phyloP scores from a whole-genome alignment of 2,329 filamentous ascomycete species.

The Fusarium sterilihyphosum region DNA sequence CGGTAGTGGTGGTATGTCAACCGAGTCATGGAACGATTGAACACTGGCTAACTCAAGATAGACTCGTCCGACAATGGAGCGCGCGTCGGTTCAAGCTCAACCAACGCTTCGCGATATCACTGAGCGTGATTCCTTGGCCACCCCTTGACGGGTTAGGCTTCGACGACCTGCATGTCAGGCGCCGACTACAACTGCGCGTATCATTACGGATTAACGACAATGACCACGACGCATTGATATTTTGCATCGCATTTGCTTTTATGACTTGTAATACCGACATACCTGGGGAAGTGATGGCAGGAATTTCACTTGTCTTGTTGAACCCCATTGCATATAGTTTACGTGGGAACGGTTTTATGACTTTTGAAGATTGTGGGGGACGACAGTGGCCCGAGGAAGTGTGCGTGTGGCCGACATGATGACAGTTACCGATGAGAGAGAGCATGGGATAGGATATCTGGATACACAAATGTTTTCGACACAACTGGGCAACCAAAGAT shows the following conservation, averaged over 20 bases:
- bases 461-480: conserved; percentile 52
- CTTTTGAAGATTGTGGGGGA: conserved; percentile 34
- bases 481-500: conserved; percentile 53
- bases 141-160: conserved; percentile 8
- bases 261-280: conserved; percentile 52
- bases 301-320: conserved; percentile 31
- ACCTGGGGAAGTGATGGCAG: conserved; percentile 30
- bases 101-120: conserved; percentile 51
- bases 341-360: conserved; percentile 45
- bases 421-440: conserved; percentile 51
- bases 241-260: conserved; percentile 48
- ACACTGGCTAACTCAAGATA: conserved; percentile 36
- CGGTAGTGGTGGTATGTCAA: conserved; percentile 68
- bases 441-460: conserved; percentile 51
- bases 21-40: not conserved
- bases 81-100: conserved; percentile 50
- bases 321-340: conserved; percentile 45
- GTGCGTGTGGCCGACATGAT: conserved; percentile 46
- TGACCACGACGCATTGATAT: conserved; percentile 42
- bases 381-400: conserved; percentile 9
- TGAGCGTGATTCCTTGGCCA: conserved; percentile 33
- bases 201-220: conserved; percentile 39
- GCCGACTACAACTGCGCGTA: conserved; percentile 21
- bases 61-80: conserved; percentile 57
- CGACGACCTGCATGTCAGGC: conserved; percentile 11